These are phyloP conservation scores for Allomyces macrogynus DNA, from an alignment of 192 early-diverging fungal genomes.

Conservation along the genomic window DNA sequence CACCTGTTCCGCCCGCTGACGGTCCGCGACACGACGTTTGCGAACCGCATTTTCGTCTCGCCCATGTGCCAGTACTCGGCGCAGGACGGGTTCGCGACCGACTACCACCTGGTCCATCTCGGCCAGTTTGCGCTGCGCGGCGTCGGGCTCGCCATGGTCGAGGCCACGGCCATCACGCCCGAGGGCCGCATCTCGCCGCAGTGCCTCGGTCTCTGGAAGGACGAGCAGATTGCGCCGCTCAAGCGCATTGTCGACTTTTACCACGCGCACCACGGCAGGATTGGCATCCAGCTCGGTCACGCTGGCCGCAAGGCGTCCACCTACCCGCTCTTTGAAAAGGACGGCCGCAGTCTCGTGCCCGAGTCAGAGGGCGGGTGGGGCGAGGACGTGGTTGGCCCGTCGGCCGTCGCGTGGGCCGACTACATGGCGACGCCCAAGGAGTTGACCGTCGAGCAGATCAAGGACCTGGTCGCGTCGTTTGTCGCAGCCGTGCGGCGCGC, in stretches of 20 bases:
- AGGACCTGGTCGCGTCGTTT: constrained; percentile 37
- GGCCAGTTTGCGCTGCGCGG: constrained; percentile 56
- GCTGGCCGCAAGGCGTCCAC: constrained; percentile 57
- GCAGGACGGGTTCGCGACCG: constrained; percentile 39
- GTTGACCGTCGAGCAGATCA: constrained; percentile 46
- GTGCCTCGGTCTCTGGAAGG: constrained; percentile 64
- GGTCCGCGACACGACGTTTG: constrained; percentile 40
- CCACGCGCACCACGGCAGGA: constrained; percentile 32
- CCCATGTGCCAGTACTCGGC: constrained; percentile 78
- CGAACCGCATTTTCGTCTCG: constrained; percentile 54
- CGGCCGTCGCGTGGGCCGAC: constrained; percentile 23
- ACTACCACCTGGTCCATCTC: constrained; percentile 41
- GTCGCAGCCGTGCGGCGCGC: constrained; percentile 46
- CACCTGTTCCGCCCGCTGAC: constrained; percentile 47
- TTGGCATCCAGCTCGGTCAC: constrained; percentile 65
- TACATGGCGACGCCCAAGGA: constrained; percentile 26
- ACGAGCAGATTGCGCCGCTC: constrained; percentile 47
- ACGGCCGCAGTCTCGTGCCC: constrained; percentile 10
- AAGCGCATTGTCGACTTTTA: constrained; percentile 37
- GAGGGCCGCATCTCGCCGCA: constrained; percentile 65
- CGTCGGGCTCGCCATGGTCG: constrained; percentile 56
- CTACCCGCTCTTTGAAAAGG: constrained; percentile 7
- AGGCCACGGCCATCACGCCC: constrained; percentile 51
- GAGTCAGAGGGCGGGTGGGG: constrained; percentile 50
- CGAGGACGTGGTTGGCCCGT: constrained; percentile 45